Base-by-base conservation (phyloP, 768 basidiomycete species). In the Lenzites betulinus region DNA sequence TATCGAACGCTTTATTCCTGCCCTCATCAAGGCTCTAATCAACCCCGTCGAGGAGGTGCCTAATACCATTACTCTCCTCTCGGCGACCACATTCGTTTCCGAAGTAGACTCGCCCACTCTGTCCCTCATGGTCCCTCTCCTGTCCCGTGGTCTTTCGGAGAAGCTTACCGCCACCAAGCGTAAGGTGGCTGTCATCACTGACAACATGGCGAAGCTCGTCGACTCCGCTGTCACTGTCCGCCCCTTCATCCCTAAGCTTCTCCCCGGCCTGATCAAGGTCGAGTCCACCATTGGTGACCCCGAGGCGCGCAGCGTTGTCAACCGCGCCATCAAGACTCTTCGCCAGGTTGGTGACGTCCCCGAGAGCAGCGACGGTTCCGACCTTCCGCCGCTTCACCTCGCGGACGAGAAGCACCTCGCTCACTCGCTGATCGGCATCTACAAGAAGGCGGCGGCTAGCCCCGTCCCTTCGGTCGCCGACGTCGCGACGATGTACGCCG, bases 11-110 rank as follows among this genome's bases (percentile, higher is more conserved):
- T 97, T 91, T 81, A 93, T 98, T 83, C 93, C 93, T 69, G 95
- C 95, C 75, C 87, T 99, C 71, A 95, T 98, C 77, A 94, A 96
- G 77, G 90, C 93, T 75, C 83, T 98, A 72, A 94, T 98, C 79
- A 95, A 99, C 84, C 97, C 97, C 70, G 94, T 97, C 66, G 96
- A 99, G 82, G 97, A 99, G 87, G 95, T 98, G 59, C 92, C 95
- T 70, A 89, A 87, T 70, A 97, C 95, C 71, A 92, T 98, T 70
- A 83, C 84, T 64, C 90, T 96, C 79, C 93, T 97, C 78, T 94
- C 95, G 77, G 87, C 95, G 59, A 98, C 95, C 77, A 98, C 95
- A 76, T 98, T 97, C 88, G 95, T 98, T 92, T 93, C 95, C 53
- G 95, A 98, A 83, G 95, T 98, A 78, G 95, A 97, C 70, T 94